Evolutionary conservation across 169 alveolate species (phyloP).

Genomic region (Toxoplasma gondii): DNA sequence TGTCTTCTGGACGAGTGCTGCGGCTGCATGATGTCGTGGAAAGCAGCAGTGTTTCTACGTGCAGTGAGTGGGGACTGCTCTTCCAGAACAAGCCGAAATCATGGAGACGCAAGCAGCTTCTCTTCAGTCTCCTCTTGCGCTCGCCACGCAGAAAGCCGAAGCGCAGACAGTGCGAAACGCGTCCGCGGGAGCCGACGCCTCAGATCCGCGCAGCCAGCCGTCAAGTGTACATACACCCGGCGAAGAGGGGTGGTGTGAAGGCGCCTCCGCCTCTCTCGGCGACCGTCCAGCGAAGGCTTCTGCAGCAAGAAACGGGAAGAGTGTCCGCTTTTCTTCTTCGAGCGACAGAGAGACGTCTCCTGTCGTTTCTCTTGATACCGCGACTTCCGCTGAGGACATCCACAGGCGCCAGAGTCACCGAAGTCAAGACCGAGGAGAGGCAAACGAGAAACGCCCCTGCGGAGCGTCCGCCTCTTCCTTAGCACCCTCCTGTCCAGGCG

Average conservation of each 20-base stretch:
- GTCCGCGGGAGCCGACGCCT: no score
- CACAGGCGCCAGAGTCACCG: background rate
- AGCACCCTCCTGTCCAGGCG: background rate
- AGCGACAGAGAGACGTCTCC: background rate
- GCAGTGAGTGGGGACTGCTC: no score
- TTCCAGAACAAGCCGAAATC: no score
- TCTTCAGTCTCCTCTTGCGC: no score
- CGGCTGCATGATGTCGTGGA: no score
- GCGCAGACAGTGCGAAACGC: no score
- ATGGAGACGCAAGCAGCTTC: no score
- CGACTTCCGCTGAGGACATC: background rate
- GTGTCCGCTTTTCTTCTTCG: background rate
- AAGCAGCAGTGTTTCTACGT: no score
- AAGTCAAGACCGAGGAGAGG: background rate
- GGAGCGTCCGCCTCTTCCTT: background rate
- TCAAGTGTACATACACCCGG: background rate
- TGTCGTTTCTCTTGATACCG: background rate
- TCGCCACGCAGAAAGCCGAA: no score
- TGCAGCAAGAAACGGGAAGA: background rate
- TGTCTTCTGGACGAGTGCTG: no score
- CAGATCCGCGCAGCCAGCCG: background rate
- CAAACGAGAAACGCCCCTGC: background rate
- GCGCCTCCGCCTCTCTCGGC: background rate
- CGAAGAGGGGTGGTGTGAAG: background rate
- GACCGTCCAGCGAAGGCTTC: background rate